Base-by-base conservation (phyloP, 768 basidiomycete genomes). In the Goffeauzyma gilvescens region DNA sequence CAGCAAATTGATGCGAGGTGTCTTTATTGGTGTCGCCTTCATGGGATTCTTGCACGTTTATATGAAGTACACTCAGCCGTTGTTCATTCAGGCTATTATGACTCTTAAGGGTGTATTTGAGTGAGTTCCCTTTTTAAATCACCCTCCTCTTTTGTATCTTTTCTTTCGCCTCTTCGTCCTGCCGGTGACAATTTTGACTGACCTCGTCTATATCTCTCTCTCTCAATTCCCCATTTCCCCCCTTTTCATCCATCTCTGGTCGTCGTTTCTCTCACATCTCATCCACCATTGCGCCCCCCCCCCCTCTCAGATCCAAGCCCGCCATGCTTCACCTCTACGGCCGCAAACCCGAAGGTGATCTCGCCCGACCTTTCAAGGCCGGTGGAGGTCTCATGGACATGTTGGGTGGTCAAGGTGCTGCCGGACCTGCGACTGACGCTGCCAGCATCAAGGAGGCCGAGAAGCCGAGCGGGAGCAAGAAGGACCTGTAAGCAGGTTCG, bases 41-140 rank as follows among this genome's bases (percentile, higher is more conserved):
- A 87, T 89, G 81, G 71, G 58, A 45, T 79, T 87, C 71, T 76
- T 95, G 69, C 90, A 98, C 68, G 48, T 80, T 40, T 96, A 95
- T 73, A 69, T 96, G 68, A 76, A 81, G 62, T 95, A 82, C 73
- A 89, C 86, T 6, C 89, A 90, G 59, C 90, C 90, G 6, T 75
- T 96, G 51, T 90, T 95, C 67, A 80, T 95, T 51, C 90, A 95
- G 64, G 74, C 74, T 10, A 72, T 98, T 52, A 93, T 90, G 85
- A 83, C 82, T n/a, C 44, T 93, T 57, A 96, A 98, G 70, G 73
- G 71, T 32, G 64, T 89, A 22, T 83, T 80, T 64, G 89, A 95
- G 56, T 77, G 81, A 44, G 85, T 85, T 60, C 73, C 74, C 14
- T n/a, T n/a, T n/a, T n/a, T n/a, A n/a, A n/a, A n/a, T n/a, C n/a